These are phyloP conservation scores for Claviceps monticola DNA, from an alignment of 2,329 filamentous ascomycete genomes.

Conservation along the genomic window DNA sequence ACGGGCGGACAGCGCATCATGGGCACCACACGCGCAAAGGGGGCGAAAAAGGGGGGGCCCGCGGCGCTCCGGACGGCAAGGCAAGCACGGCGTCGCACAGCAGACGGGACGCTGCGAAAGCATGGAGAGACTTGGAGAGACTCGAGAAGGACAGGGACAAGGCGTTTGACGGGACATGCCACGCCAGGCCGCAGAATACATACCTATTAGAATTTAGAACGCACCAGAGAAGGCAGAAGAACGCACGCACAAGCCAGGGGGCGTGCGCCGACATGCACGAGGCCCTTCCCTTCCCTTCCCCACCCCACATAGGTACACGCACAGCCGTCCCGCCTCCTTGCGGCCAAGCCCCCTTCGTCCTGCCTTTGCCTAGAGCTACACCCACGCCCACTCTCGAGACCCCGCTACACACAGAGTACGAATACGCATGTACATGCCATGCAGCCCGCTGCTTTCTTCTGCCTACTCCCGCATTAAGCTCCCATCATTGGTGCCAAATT, in stretches of 20 bases:
- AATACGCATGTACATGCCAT: background rate
- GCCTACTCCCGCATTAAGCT: background rate
- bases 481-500: background rate
- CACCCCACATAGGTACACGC: background rate
- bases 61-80: background rate
- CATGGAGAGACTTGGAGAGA: background rate
- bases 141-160: background rate
- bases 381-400: background rate
- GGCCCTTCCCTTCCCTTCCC: background rate
- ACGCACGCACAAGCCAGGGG: background rate
- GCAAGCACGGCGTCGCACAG: background rate
- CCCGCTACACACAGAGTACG: background rate
- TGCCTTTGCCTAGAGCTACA: background rate
- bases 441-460: background rate
- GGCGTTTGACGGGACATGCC: background rate
- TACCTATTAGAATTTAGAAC: background rate
- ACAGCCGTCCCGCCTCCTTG: background rate
- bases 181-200: background rate
- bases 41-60: background rate
- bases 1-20: conserved; percentile 2
- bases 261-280: background rate
- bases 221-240: background rate
- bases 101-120: background rate
- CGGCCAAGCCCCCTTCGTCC: background rate
- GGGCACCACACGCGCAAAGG: background rate